Base-by-base conservation (phyloP, 2,329 filamentous ascomycete species). In the Sarocladiaceae sp. region DNA sequence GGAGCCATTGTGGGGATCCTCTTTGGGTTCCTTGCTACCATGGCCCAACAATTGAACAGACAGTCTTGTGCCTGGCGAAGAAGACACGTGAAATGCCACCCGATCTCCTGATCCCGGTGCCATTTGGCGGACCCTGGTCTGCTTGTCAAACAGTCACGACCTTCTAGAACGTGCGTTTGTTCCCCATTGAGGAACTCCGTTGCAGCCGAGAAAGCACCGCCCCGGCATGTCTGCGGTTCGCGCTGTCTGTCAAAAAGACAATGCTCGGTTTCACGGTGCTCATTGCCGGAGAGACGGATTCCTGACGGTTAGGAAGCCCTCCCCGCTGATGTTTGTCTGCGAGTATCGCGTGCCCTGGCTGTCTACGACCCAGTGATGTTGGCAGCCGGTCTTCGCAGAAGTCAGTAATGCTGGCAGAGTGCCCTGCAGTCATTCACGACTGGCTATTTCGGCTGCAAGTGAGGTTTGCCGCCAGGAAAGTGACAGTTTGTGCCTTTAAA, bases 91-190 rank as follows among this genome's bases (percentile, higher is more conserved):
- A 20, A n/a, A 33, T 18, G 8, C 28, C 28, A 48, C 22, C 29
- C n/a, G 15, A 18, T 48, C 28, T 15, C 15, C 26, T 29, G 26
- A 17, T 31, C 17, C 44, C 44, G 26, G 26, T 20, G 25, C 28
- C n/a, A 13, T 7, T 33, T 28, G 44, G 26, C 26, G 26, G 31
- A 25, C 33, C 44, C n/a, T 33, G 31, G 11, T n/a, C n/a, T 48
- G 26, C 44, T 48, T 48, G 44, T 48, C 44, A 48, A 48, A 48
- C 44, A 13, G 12, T 20, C n/a, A 48, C 25, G 23, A 31, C 13
- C 26, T 48, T 48, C 44, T 48, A 48, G 44, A 48, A 48, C 28
- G 33, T 31, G 7, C 26, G 44, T 48, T 48, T 48, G 44, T 33
- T 33, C 44, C 17, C 20, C 44, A 8, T 13, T 20, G 28, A 22